phyloP scores from a whole-genome alignment of 2,329 filamentous ascomycete genomes.

The Lasiodiplodia theobromae region DNA sequence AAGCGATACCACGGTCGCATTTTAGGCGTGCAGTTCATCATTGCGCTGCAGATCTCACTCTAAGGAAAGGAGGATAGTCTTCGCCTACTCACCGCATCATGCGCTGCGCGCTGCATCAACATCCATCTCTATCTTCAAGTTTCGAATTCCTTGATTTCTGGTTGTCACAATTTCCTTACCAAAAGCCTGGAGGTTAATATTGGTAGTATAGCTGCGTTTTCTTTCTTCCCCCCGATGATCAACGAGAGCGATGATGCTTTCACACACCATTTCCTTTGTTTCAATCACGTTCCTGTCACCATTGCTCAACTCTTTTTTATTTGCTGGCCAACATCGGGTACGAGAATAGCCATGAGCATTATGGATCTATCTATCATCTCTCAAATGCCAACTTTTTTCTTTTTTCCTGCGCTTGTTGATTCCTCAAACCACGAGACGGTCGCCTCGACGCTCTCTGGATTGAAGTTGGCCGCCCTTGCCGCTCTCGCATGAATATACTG shows the following conservation, averaged over 20 bases:
- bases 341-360: slow-evolving; percentile 5
- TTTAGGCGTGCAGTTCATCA: slow-evolving; percentile 6
- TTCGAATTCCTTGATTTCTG: background rate
- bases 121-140: background rate
- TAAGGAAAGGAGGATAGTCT: slow-evolving; percentile 15
- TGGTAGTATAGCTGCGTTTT: background rate
- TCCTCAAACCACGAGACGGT: background rate
- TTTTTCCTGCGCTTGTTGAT: background rate
- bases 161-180: background rate
- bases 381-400: background rate
- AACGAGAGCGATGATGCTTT: background rate
- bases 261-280: background rate
- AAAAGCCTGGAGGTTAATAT: background rate
- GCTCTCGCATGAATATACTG: background rate
- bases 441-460: background rate
- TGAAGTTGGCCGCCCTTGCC: background rate
- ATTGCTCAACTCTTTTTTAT: background rate
- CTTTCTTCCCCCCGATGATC: background rate
- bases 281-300: background rate
- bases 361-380: background rate
- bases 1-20: slow-evolving; percentile 14
- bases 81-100: slow-evolving; percentile 2
- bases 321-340: too few species aligned
- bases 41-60: slow-evolving; percentile 22
- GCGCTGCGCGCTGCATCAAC: slow-evolving; percentile 3